A percentile compares a stretch with the other conserved stretches of the same genome.
These are phyloP conservation scores for Microbotryum silenes-acaulis DNA, from an alignment of 1,284 basidiomycete species.

Conservation along the genomic window DNA sequence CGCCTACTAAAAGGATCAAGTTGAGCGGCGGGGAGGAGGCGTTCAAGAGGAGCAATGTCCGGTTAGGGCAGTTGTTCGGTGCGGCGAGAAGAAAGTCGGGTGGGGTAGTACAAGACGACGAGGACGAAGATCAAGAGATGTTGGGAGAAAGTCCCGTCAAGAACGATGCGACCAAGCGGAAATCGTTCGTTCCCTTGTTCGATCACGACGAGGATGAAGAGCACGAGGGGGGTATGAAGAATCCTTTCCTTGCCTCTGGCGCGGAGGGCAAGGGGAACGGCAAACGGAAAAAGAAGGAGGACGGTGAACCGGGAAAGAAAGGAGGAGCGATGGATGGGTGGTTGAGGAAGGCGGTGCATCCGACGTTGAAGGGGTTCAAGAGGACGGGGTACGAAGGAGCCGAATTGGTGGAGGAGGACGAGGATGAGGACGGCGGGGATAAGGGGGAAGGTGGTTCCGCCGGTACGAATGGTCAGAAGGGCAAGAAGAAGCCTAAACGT, in stretches of 20 bases:
- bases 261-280: background rate
- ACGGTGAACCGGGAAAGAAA: constrained; percentile 1
- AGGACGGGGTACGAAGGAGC: constrained; percentile 3
- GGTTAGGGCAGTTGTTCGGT: background rate
- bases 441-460: too few species aligned
- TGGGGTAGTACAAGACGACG: background rate
- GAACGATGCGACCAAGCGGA: background rate
- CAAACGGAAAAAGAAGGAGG: background rate
- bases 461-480: too few species aligned
- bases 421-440: constrained; percentile 4
- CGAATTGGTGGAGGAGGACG: background rate
- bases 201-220: background rate
- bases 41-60: background rate
- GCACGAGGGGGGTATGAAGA: background rate
- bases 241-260: background rate
- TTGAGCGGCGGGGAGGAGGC: background rate
- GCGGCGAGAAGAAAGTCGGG: background rate
- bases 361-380: background rate
- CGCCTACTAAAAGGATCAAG: background rate
- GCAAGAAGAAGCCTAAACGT: too few species aligned
- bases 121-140: background rate
- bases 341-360: background rate
- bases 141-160: background rate
- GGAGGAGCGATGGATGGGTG: background rate
- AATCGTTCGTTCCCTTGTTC: background rate